Evolutionary conservation across 345 rosid species (phyloP), one percentile per base, ranked within the genome.

Genomic region (Euphorbia lathyris): DNA sequence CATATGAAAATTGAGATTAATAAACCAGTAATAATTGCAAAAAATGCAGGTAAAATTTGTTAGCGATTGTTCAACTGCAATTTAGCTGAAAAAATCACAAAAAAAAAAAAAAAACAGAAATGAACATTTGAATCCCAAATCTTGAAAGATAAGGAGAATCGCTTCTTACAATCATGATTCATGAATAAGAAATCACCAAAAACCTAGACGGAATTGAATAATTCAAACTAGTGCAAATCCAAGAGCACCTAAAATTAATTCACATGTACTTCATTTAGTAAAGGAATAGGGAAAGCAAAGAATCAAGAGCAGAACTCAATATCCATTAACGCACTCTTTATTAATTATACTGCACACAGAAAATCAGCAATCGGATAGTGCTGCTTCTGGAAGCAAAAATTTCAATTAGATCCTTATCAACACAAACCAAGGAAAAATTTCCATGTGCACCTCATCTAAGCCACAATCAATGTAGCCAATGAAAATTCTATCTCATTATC

Each of bases 401-500:
- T 23, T 27, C 43, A 50, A 61, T 17, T 48, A 60, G 25, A 22
- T 70, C 67, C 12, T 27, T 17, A 43, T 20, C 14, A 29, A 14
- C 32, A 7, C 52, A 5, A 26, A 27, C 4, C 30, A 69, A 58
- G 43, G n/a, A 7, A 57, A 57, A 26, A 27, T 2, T 50, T 20
- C 50, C 4, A 48, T 7, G n/a, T 29, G 3, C 22, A 40, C 25
- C 57, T 38, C 34, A 57, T 26, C 23, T 14, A 36, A 68, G 38
- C 43, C 72, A 57, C 25, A n/a, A 23, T 48, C 48, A 68, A 53
- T 47, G 52, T n/a, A 47, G 20, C 52, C 52, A 47, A 14, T 51
- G 50, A 20, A 60, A 50, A 74, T 52, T 22, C 40, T 23, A 65
- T 40, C 25, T 23, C 20, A 23, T 22, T 47, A 42, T 34, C 40